phyloP scores from a whole-genome alignment of 257 asterid species.

The Solanum pennellii region DNA sequence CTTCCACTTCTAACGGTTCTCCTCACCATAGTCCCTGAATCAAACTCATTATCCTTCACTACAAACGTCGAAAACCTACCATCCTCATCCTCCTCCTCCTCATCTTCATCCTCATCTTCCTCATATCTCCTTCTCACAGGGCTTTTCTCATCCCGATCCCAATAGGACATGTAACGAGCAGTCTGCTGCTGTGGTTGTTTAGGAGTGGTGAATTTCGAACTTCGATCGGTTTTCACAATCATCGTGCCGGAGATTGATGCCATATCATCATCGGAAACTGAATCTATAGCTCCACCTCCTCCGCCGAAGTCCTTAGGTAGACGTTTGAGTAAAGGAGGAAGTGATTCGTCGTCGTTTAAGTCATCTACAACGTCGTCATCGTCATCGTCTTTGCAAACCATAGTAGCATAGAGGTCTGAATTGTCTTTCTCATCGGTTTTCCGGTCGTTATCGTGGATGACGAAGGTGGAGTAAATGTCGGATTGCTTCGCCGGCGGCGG shows the following conservation, averaged over 20 bases:
- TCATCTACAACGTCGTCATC: background rate
- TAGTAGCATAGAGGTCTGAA: conserved; percentile 43
- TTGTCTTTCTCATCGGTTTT: conserved; percentile 11
- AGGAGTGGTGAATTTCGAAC: background rate
- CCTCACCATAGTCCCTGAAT: conserved; percentile 68
- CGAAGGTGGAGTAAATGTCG: conserved; percentile 55
- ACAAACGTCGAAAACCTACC: conserved; percentile 83
- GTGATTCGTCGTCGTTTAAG: conserved; percentile 62
- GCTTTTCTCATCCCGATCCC: conserved; percentile 32
- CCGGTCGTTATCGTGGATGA: conserved; percentile 26
- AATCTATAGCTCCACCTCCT: conserved; percentile 28
- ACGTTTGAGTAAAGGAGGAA: conserved; percentile 78
- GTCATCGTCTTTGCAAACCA: conserved; percentile 49
- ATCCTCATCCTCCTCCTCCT: conserved; percentile 39
- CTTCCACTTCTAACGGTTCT: conserved; percentile 20
- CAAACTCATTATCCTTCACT: conserved; percentile 46
- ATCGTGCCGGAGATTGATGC: conserved; percentile 65
- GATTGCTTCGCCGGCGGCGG: conserved; percentile 43
- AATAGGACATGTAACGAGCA: conserved; percentile 6
- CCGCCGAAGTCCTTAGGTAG: conserved; percentile 90
- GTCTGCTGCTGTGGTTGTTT: background rate
- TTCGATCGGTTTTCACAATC: conserved; percentile 57
- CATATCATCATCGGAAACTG: conserved; percentile 32
- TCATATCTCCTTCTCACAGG: background rate
- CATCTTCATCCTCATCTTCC: conserved; percentile 17